These are phyloP conservation scores for Colletotrichum filicis DNA, from an alignment of 2,329 filamentous ascomycete genomes.

Conservation along the genomic window DNA sequence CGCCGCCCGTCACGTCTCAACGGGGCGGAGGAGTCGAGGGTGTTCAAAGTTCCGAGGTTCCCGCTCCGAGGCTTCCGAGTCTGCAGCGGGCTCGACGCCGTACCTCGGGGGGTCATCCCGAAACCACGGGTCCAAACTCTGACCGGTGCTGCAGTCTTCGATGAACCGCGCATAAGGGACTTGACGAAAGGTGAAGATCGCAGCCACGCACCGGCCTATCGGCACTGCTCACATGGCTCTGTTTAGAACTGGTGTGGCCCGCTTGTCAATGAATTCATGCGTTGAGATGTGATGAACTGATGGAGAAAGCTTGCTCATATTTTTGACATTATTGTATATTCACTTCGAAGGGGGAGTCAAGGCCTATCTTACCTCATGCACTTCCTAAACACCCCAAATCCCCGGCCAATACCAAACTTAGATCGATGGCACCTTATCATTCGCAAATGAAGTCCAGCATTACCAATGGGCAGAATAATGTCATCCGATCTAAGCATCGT, in stretches of 20 bases:
- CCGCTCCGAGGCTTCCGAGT: slow-evolving; percentile 16
- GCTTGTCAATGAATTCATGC: no score
- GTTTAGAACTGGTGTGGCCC: no score
- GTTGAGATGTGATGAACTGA: slow-evolving; percentile 5
- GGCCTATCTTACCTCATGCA: no score
- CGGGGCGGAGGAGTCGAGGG: no score
- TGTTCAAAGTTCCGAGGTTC: neutral
- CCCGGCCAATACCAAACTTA: no score
- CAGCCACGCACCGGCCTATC: neutral
- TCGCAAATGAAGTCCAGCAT: no score
- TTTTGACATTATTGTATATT: neutral
- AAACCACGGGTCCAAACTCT: slow-evolving; percentile 8
- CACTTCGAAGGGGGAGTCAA: no score
- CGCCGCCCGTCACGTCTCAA: neutral
- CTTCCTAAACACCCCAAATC: no score
- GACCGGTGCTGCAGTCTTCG: neutral
- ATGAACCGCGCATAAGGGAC: neutral
- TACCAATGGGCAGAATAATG: no score
- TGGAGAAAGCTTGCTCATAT: neutral
- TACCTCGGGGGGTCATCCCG: neutral
- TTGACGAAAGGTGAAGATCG: slow-evolving; percentile 1
- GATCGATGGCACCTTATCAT: no score
- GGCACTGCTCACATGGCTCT: neutral
- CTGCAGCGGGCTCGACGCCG: neutral
- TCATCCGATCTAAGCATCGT: no score